Percentiles rank a stretch among this genome's conserved stretches.
phyloP scores from a whole-genome alignment of 208 protist genomes.

The Acanthamoeba rhysodes region DNA sequence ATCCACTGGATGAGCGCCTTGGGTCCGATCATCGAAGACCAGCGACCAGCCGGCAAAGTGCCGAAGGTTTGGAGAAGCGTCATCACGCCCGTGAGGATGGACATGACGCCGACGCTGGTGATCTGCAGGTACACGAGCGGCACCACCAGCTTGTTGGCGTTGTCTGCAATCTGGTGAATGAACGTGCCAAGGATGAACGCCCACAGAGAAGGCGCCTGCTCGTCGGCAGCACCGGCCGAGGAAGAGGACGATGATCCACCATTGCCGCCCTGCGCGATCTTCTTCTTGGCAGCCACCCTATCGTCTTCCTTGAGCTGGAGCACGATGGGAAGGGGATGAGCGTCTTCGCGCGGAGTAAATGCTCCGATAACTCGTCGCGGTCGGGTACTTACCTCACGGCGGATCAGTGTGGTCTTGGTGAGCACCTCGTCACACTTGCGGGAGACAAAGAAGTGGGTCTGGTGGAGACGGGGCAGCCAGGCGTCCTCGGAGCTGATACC shows the following conservation, averaged over 20 bases:
- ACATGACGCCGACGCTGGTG: conserved; percentile 58
- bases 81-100: conserved; percentile 59
- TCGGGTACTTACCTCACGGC: not conserved
- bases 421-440: conserved; percentile 36
- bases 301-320: conserved; percentile 5
- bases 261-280: not conserved
- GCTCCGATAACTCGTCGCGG: not conserved
- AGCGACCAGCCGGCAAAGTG: conserved; percentile 56
- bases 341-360: not conserved
- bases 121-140: conserved; percentile 52
- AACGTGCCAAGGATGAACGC: conserved; percentile 66
- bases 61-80: conserved; percentile 61
- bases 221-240: not conserved
- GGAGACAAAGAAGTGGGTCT: conserved; percentile 63
- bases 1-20: conserved; percentile 48
- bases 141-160: conserved; percentile 72
- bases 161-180: conserved; percentile 63
- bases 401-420: conserved; percentile 12
- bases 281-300: not conserved
- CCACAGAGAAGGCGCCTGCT: conserved; percentile 34
- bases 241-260: not conserved
- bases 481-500: conserved; percentile 7
- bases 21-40: conserved; percentile 23
- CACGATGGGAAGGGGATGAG: too few species aligned
- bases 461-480: conserved; percentile 41